phyloP scores from a whole-genome alignment of 2,329 filamentous ascomycete species.

The Aureobasidium vineae region DNA sequence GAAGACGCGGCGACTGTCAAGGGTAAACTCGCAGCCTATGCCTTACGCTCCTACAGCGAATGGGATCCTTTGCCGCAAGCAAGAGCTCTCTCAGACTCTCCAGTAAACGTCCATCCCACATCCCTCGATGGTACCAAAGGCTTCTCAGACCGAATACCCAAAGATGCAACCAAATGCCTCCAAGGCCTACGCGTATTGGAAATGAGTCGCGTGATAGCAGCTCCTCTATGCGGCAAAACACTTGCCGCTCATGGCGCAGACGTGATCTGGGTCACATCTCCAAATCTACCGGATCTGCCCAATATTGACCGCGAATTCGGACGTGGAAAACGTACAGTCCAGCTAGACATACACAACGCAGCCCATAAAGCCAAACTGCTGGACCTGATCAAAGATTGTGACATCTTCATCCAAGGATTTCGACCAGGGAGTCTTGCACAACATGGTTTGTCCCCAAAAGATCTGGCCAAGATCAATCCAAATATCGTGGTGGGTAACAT shows the following conservation, averaged over 20 bases:
- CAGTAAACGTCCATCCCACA: neutral
- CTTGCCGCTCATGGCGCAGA: conserved; percentile 37
- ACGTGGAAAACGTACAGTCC: conserved; percentile 35
- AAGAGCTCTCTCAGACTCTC: neutral
- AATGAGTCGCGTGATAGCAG: conserved; percentile 36
- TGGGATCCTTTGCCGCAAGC: neutral
- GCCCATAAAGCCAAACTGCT: conserved; percentile 34
- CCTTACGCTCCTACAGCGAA: neutral
- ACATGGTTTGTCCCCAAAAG: neutral
- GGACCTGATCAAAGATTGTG: conserved; percentile 39
- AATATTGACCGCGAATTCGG: conserved; percentile 34
- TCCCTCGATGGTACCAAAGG: neutral
- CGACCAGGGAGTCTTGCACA: neutral
- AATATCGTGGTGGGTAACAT: neutral
- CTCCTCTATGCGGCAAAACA: conserved; percentile 34
- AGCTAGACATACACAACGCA: conserved; percentile 39
- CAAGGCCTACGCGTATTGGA: conserved; percentile 27
- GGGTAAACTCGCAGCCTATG: neutral
- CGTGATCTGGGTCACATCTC: conserved; percentile 36
- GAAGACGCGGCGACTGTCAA: neutral
- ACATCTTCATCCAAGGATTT: conserved; percentile 41
- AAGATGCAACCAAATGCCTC: neutral
- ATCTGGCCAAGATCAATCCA: neutral
- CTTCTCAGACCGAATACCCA: neutral
- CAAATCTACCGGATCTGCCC: conserved; percentile 33